Conservation (phyloP, 2,329 filamentous ascomycete genomes). For the Plenodomus lindquistii region DNA sequence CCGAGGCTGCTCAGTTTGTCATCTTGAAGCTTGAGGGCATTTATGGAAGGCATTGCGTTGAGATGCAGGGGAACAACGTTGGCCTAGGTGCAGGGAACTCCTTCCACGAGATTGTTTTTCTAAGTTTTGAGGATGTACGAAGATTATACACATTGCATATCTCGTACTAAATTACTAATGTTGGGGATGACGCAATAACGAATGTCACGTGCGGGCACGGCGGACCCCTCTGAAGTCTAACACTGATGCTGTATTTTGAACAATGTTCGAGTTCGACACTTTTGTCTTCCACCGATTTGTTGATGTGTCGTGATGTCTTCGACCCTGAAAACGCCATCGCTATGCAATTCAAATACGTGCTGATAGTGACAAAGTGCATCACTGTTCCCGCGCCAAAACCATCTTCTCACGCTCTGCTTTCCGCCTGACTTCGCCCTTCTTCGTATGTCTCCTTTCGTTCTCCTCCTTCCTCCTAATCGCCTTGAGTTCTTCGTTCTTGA, state of each 20-base stretch:
- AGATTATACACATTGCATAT: neutral
- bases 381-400: conserved; percentile 71
- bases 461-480: conserved; percentile 89
- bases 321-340: conserved; percentile 33
- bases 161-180: neutral
- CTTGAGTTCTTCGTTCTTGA: conserved; percentile 87
- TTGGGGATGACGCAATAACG: conserved; percentile 14
- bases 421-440: conserved; percentile 75
- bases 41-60: conserved; percentile 17
- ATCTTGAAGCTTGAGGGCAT: conserved; percentile 33
- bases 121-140: too few relatives aligned
- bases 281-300: too few relatives aligned
- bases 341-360: conserved; percentile 31
- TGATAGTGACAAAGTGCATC: conserved; percentile 2
- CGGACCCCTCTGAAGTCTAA: too few relatives aligned
- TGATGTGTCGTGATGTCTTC: neutral
- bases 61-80: too few relatives aligned
- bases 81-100: too few relatives aligned
- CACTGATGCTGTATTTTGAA: too few relatives aligned
- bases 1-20: conserved; percentile 32
- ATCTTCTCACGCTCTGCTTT: conserved; percentile 90
- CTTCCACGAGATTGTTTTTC: too few relatives aligned
- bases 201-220: conserved; percentile 4
- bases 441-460: conserved; percentile 89
- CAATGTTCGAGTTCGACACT: too few relatives aligned